Conservation (phyloP, 2,329 filamentous ascomycete species). For the Aspergillus melleus region DNA sequence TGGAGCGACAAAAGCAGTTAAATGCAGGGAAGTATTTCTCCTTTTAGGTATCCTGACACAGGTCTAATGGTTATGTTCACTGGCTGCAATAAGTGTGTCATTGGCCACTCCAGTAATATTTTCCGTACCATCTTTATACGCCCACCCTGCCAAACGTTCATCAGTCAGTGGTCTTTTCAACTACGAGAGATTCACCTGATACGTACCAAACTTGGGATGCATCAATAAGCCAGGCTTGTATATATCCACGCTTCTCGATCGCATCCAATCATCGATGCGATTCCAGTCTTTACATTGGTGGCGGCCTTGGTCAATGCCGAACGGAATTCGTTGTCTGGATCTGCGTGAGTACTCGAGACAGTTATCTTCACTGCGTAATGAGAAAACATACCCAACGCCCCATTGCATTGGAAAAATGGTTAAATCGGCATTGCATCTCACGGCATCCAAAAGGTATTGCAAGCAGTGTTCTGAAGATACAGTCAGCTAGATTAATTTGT, state of each 20-base stretch:
- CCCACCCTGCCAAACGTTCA: too few species aligned
- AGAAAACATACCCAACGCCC: background rate
- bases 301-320: constrained; percentile 3
- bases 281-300: constrained; percentile 5
- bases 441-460: background rate
- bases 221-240: constrained; percentile 4
- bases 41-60: too few species aligned
- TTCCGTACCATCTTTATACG: too few species aligned
- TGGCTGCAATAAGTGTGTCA: too few species aligned
- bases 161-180: too few species aligned
- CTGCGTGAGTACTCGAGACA: too few species aligned
- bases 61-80: too few species aligned
- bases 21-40: too few species aligned
- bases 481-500: background rate
- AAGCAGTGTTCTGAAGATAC: constrained; percentile 2
- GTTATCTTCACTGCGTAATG: too few species aligned
- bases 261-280: constrained; percentile 6
- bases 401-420: constrained; percentile 3
- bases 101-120: too few species aligned
- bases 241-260: background rate
- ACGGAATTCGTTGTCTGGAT: background rate
- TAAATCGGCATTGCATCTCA: constrained; percentile 4
- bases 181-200: too few species aligned
- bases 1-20: too few species aligned
- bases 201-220: constrained; percentile 6